Percentiles rank a stretch among this genome's conserved stretches.
These are phyloP conservation scores for Lathyrus aphaca DNA, from an alignment of 306 rosid genomes.

Conservation along the genomic window DNA sequence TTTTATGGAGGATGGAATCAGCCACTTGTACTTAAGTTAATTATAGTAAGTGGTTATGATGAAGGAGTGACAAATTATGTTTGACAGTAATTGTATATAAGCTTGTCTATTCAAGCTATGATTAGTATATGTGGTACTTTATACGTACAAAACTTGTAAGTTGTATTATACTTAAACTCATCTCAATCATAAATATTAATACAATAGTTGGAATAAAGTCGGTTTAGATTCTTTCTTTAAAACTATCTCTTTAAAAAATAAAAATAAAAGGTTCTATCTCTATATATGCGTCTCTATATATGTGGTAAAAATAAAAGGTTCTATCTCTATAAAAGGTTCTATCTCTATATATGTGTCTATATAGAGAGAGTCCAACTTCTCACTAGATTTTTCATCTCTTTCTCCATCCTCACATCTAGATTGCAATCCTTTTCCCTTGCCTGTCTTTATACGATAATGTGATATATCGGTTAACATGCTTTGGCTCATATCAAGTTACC, in stretches of 20 bases:
- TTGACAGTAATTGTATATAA: no score
- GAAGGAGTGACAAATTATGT: no score
- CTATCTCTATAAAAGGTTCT: no score
- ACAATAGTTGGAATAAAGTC: conserved; percentile 9
- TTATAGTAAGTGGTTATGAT: not conserved
- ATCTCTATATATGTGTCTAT: no score
- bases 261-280: no score
- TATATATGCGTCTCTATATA: not conserved
- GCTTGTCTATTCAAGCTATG: conserved; percentile 13
- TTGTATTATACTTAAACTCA: not conserved
- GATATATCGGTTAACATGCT: no score
- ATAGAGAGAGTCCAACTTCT: no score
- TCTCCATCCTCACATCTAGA: no score
- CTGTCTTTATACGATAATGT: no score
- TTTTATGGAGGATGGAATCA: conserved; percentile 9
- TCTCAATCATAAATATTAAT: conserved; percentile 5
- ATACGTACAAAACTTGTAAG: not conserved
- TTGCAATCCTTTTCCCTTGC: no score
- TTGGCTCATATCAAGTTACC: no score
- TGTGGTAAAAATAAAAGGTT: not conserved
- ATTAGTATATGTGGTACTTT: conserved; percentile 1
- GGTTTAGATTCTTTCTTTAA: not conserved
- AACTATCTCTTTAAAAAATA: not conserved
- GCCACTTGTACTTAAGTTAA: conserved; percentile 13
- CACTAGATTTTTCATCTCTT: no score